These are phyloP conservation scores for Podospora anserina DNA, from an alignment of 495 filamentous ascomycete species.

Conservation along the genomic window DNA sequence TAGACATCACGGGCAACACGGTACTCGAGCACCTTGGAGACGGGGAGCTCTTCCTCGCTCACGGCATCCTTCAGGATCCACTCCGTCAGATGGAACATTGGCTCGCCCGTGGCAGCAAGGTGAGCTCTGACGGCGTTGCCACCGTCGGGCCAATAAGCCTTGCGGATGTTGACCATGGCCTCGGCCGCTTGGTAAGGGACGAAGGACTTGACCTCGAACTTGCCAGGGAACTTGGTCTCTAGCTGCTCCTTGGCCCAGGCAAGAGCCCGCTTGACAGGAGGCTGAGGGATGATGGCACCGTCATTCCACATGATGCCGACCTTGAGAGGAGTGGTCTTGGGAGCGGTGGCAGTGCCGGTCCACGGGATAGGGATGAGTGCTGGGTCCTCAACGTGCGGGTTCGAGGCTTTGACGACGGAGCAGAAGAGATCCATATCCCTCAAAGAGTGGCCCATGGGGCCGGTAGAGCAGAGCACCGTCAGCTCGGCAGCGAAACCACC, in stretches of 20 bases:
- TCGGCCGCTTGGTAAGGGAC: constrained; percentile 38
- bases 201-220: constrained; percentile 42
- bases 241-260: constrained; percentile 54
- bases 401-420: constrained; percentile 26
- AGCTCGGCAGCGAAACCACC: constrained; percentile 27
- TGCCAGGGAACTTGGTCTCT: constrained; percentile 24
- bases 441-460: constrained; percentile 29
- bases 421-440: constrained; percentile 37
- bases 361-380: constrained; percentile 38
- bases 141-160: constrained; percentile 57
- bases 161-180: constrained; percentile 46
- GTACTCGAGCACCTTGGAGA: constrained; percentile 56
- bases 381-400: constrained; percentile 29
- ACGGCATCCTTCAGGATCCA: constrained; percentile 52
- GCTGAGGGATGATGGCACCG: constrained; percentile 66
- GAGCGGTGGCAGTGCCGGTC: constrained; percentile 38
- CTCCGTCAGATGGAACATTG: constrained; percentile 49
- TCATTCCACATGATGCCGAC: constrained; percentile 71
- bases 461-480: constrained; percentile 32
- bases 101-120: constrained; percentile 56
- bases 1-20: constrained; percentile 46
- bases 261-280: constrained; percentile 62
- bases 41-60: constrained; percentile 42
- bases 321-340: constrained; percentile 48
- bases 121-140: constrained; percentile 49